These are phyloP conservation scores for Ophiosphaerella herpotricha DNA, from an alignment of 2,329 filamentous ascomycete genomes.

Conservation along the genomic window DNA sequence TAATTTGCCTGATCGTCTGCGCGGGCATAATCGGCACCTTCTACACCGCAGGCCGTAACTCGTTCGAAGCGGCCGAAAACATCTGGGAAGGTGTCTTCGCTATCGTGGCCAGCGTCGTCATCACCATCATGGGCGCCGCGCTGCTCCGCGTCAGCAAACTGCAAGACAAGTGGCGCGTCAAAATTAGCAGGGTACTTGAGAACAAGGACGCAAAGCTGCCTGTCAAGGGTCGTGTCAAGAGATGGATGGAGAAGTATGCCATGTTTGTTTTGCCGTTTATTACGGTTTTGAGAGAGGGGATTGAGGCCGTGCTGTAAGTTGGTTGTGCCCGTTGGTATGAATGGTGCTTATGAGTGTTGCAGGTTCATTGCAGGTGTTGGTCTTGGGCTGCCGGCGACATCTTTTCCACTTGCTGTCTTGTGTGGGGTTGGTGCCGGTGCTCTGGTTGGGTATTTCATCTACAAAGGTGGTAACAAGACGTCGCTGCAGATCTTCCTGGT, in stretches of 20 bases:
- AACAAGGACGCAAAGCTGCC: slow-evolving; percentile 51
- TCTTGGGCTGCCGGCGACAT: slow-evolving; percentile 72
- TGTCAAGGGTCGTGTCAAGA: slow-evolving; percentile 58
- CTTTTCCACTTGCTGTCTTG: slow-evolving; percentile 78
- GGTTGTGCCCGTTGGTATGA: too few species aligned
- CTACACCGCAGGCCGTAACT: slow-evolving; percentile 69
- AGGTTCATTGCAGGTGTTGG: slow-evolving; percentile 81
- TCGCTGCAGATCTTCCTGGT: slow-evolving; percentile 80
- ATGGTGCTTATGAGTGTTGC: background rate
- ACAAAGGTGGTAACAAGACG: slow-evolving; percentile 71
- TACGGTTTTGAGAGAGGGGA: slow-evolving; percentile 82
- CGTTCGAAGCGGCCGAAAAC: slow-evolving; percentile 71
- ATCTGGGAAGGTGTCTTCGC: slow-evolving; percentile 82
- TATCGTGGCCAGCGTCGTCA: slow-evolving; percentile 76
- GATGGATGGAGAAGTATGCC: slow-evolving; percentile 74
- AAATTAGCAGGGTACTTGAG: slow-evolving; percentile 74
- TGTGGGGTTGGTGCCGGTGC: slow-evolving; percentile 70
- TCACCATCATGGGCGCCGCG: slow-evolving; percentile 78
- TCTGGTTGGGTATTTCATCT: slow-evolving; percentile 73
- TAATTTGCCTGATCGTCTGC: slow-evolving; percentile 69
- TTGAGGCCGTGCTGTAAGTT: slow-evolving; percentile 73
- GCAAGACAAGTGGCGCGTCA: slow-evolving; percentile 85
- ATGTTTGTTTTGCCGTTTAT: slow-evolving; percentile 88
- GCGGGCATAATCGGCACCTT: slow-evolving; percentile 72
- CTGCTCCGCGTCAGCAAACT: slow-evolving; percentile 81